Conservation (phyloP, 2,329 filamentous ascomycete species). For the Penicillium thymicola region DNA sequence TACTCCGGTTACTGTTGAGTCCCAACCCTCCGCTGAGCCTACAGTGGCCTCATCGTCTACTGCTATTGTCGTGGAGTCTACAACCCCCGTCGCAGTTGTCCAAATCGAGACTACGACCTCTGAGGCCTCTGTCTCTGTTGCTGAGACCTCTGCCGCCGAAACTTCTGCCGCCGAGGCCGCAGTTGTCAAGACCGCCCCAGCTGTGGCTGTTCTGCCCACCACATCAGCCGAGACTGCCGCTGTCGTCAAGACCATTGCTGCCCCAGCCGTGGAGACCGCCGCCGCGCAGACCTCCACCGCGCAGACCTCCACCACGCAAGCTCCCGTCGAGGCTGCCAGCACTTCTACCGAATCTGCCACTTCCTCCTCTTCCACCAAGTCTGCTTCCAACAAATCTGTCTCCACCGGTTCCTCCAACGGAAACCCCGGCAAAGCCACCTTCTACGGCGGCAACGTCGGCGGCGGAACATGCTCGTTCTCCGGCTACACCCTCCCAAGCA, state of each 20-base stretch:
- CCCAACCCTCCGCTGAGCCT: conserved; percentile 5
- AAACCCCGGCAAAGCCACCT: conserved; percentile 48
- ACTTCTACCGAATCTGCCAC: conserved; percentile 8
- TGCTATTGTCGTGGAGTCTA: not conserved
- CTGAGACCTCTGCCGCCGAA: not conserved
- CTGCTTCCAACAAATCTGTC: not conserved
- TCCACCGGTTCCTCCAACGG: not conserved
- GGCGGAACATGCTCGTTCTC: conserved; percentile 64
- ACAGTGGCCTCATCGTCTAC: conserved; percentile 11
- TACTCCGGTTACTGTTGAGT: conserved; percentile 2
- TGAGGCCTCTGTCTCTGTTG: conserved; percentile 1
- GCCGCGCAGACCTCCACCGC: not conserved
- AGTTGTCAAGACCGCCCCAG: not conserved
- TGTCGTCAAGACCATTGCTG: not conserved
- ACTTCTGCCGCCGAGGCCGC: conserved; percentile 3
- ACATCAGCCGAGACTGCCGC: not conserved
- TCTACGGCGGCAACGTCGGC: conserved; percentile 54
- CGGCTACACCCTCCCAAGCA: conserved; percentile 59
- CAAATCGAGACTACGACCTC: conserved; percentile 3
- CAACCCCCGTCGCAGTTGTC: not conserved
- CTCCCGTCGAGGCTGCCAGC: not conserved
- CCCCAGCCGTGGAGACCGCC: not conserved
- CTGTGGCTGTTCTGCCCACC: not conserved
- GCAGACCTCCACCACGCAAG: not conserved
- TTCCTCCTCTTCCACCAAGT: conserved; percentile 10